Base-by-base conservation (phyloP, 2,329 filamentous ascomycete genomes). In the Waltergamsia citrina region DNA sequence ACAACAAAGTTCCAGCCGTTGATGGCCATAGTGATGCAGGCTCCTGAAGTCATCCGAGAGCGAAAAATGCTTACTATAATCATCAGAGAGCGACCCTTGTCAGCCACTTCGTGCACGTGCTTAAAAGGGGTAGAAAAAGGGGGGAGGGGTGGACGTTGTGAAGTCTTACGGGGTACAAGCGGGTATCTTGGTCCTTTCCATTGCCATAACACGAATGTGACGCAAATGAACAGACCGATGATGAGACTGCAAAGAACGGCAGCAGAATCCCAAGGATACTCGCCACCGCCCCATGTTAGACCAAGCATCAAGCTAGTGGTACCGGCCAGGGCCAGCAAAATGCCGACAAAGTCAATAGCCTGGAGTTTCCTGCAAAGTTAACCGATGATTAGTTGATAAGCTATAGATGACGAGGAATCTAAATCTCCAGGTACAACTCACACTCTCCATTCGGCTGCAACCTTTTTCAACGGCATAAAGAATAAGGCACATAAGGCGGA, bases 1-100 rank as follows among this genome's bases (percentile, higher is more conserved):
- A 71, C 63, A 17, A 74, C 55, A 36, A 73, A 73, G 41, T 73
- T 73, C 70, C 71, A 74, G 4, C 71, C 70, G 33, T 74, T 73
- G 45, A 74, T 64, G 23, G 69, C 67, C 66, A 71, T 72, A 12
- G 67, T 72, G 14, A 74, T 41, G 38, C 66, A 72, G 1, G 69
- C 67, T 2, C 71, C 69, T 23, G 69, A 70, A 20, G 73, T 67
- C 20, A 74, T 69, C 12, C 53, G 55, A 2, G 57, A 62, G 41
- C 63, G 63, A 57, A 75, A 73, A 12, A 78, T 69, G 40, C 70
- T 63, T 23, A 73, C 59, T 47, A 47, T 35, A 4, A 43, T 41
- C 9, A 32, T 21, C 9, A 33, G 32, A 21, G 11, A 42, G 24
- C 39, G 42, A 8, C 20, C 6, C 4, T 32, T n/a, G 16, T 9